Evolutionary conservation across 2,329 filamentous ascomycete genomes (phyloP).

Genomic region (Sporothrix brasiliensis): DNA sequence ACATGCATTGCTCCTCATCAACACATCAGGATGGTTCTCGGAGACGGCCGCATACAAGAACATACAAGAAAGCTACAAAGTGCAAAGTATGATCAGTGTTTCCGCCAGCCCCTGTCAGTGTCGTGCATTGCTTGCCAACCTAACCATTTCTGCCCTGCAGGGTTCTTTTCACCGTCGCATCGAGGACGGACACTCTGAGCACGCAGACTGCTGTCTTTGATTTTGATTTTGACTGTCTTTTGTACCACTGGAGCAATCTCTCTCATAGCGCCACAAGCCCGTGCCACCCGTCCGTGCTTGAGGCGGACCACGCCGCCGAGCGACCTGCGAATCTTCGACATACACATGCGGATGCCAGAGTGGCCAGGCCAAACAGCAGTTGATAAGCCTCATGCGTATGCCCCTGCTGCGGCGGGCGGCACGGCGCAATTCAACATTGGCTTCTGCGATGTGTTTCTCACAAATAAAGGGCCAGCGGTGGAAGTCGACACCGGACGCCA

Average conservation of each 20-base stretch:
- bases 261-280: not conserved
- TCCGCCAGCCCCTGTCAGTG: not conserved
- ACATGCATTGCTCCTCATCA: not conserved
- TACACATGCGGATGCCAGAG: no score
- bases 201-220: not conserved
- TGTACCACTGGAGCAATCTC: not conserved
- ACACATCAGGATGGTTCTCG: not conserved
- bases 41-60: not conserved
- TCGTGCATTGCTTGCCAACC: not conserved
- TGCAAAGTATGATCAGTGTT: not conserved
- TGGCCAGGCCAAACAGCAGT: not conserved
- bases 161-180: slow-evolving; percentile 15
- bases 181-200: slow-evolving; percentile 3
- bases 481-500: not conserved
- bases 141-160: slow-evolving; percentile 26
- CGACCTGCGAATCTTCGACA: not conserved
- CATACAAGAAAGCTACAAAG: not conserved
- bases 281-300: not conserved
- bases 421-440: not conserved
- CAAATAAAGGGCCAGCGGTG: not conserved
- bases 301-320: not conserved
- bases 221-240: slow-evolving; percentile 16
- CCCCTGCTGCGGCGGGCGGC: not conserved
- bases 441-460: not conserved
- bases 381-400: not conserved